These are phyloP conservation scores for Neodidymelliopsis sp. DNA, from an alignment of 2,329 filamentous ascomycete genomes.

Conservation along the genomic window DNA sequence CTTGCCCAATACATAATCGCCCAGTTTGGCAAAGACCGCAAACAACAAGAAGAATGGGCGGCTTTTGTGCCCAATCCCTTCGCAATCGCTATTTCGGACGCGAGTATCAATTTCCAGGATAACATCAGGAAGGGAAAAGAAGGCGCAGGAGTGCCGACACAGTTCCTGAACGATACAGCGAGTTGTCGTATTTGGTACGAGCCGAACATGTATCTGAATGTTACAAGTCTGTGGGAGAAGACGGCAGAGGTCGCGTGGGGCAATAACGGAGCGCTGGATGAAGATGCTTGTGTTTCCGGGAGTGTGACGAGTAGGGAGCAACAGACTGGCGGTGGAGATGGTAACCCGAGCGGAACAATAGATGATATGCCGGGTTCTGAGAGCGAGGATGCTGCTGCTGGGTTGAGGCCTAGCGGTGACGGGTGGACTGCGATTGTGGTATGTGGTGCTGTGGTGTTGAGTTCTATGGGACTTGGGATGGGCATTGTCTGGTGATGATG, in stretches of 20 bases:
- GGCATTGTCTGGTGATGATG: conserved; percentile 10
- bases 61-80: conserved; percentile 35
- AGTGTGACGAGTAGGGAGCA: conserved; percentile 36
- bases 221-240: conserved; percentile 61
- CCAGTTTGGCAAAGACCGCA: conserved; percentile 24
- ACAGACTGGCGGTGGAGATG: conserved; percentile 37
- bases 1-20: conserved; percentile 28
- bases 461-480: conserved; percentile 10
- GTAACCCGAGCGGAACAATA: conserved; percentile 25
- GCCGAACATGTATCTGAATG: conserved; percentile 59
- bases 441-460: conserved; percentile 19
- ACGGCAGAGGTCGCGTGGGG: conserved; percentile 40
- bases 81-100: conserved; percentile 30
- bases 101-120: conserved; percentile 50
- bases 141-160: conserved; percentile 55
- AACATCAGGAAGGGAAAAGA: conserved; percentile 47
- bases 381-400: conserved; percentile 26
- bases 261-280: conserved; percentile 37
- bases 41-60: conserved; percentile 29
- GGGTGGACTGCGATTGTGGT: conserved; percentile 22
- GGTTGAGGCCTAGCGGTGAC: conserved; percentile 10
- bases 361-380: conserved; percentile 15
- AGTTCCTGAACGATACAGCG: conserved; percentile 68
- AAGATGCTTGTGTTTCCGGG: conserved; percentile 37
- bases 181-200: conserved; percentile 70